phyloP scores from a whole-genome alignment of 176 grass and related monocot species.

The Oryza australiensis region DNA sequence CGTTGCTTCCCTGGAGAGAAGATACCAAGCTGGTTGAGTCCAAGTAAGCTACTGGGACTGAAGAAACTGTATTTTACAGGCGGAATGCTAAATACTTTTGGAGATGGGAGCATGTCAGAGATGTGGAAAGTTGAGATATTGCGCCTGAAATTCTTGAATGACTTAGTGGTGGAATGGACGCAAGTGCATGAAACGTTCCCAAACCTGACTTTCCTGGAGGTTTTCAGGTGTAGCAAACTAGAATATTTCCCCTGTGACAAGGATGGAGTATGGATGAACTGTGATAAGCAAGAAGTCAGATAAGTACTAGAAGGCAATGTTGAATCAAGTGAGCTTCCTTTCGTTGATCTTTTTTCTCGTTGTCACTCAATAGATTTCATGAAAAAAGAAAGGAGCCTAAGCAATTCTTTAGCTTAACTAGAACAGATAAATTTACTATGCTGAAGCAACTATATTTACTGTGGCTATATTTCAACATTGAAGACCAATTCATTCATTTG shows the following conservation, averaged over 20 bases:
- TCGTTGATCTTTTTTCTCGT: background rate
- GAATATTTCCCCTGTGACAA: constrained; percentile 48
- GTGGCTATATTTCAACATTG: background rate
- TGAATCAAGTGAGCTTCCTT: constrained; percentile 1
- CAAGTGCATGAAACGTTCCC: constrained; percentile 43
- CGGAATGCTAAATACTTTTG: constrained; percentile 52
- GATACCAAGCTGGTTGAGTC: constrained; percentile 52
- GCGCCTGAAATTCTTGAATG: constrained; percentile 57
- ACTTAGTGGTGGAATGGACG: constrained; percentile 45
- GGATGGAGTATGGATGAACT: constrained; percentile 56
- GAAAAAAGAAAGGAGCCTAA: background rate
- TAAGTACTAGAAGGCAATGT: background rate
- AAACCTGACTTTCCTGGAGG: constrained; percentile 42
- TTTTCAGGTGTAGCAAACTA: constrained; percentile 37
- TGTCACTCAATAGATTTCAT: background rate
- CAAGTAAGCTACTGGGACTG: constrained; percentile 30
- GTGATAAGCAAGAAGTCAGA: background rate
- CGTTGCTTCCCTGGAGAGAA: constrained; percentile 51
- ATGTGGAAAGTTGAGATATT: constrained; percentile 26
- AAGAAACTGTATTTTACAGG: constrained; percentile 70
- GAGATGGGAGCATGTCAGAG: background rate
- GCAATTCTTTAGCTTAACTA: background rate
- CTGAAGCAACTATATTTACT: background rate
- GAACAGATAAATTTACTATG: background rate
- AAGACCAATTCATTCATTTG: background rate